Base-by-base conservation (phyloP, 139 green algal genomes). In the Astrephomene gubernaculifera region DNA sequence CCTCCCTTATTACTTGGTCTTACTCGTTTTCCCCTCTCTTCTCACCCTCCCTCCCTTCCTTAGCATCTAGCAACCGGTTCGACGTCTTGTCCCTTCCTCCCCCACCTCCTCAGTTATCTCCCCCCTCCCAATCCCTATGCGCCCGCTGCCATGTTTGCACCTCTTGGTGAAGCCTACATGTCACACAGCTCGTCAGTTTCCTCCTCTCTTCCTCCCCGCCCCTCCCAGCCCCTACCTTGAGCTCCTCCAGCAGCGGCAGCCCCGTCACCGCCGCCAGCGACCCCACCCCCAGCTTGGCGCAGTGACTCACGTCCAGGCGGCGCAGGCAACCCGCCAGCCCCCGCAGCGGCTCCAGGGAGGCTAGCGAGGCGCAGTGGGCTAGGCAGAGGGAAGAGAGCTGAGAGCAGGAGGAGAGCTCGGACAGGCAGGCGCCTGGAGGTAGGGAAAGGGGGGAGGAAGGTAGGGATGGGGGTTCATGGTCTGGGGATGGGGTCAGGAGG, bases 231-330 rank as follows among this genome's bases (percentile, higher is more conserved):
- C 64, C 44, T 65, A 86, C 79, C 64, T 31, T 24, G 9, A 79
- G 24, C 52, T 79, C 79, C 17, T 45, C 57, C 24, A 86, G 79
- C 12, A 17, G 41, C 7, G 33, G 49, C 29, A 85, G 79, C 33
- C 39, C 79, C 7, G 79, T 70, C 35, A 86, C 65, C 57, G 65
- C 79, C 12, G 79, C 36, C 31, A 86, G 12, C 45, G 24, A 1
- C 35, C 21, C 65, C 45, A 61, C 22, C 25, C 49, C 27, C n/a
- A 86, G 65, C 79, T 86, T 86, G 79, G 14, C 25, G 79, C 79
- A 86, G 44, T 78, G 65, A 8, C 17, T 43, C 36, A 78, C 45
- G 22, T 33, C 49, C 65, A 86, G 79, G 4, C 65, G 64, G 35
- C 21, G 64, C 45, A 86, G 79, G 33, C n/a, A n/a, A n/a, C 35